Evolutionary conservation across 2,329 filamentous ascomycete genomes (phyloP), one percentile per base, ranked within the genome.

Genomic region (Aspergillus puulaauensis): DNA sequence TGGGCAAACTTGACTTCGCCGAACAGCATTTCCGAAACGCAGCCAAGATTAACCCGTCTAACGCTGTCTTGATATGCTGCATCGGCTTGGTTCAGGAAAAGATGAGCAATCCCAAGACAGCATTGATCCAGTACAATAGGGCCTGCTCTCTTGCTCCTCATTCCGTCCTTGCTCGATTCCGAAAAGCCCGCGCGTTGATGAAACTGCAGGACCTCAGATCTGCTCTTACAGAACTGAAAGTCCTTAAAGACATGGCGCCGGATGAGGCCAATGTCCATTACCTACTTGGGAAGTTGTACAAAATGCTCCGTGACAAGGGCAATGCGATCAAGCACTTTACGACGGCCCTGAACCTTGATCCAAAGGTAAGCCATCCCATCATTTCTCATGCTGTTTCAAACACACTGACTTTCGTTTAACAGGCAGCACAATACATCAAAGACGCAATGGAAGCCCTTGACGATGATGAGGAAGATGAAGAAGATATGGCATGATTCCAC

Each of bases 201-300:
- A 88, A 89, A 55, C 80, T 96, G 78, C 64, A 87, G 81, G 74
- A 82, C 31, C 79, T 90, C 46, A 82, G 90, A 37, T 82, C 86
- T 48, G 95, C 95, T 0, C 83, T 96, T 62, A 83, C 83, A 24
- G 95, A 99, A 72, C 80, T 99, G 54, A 86, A 92, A 73, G 83
- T 93, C n/a, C 78, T 99, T 59, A 95, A 96, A 70, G 91, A 96
- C 66, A 82, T 96, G 61, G 93, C 92, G 5, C 93, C 95, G 0
- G 93, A 99, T 69, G 93, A 98, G 74, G 91, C 93, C 4, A 96
- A 93, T 68, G 93, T 99, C 39, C 95, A 97, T 77, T 99, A 97
- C 79, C 80, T 96, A 61, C 86, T 99, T 40, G 96, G 93, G 6
- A 77, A 76, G 62, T 66, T 85, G 57, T 85, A 85, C 73, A 87